Conservation (phyloP, 2,329 filamentous ascomycete species). For the Exophiala xenobiotica region DNA sequence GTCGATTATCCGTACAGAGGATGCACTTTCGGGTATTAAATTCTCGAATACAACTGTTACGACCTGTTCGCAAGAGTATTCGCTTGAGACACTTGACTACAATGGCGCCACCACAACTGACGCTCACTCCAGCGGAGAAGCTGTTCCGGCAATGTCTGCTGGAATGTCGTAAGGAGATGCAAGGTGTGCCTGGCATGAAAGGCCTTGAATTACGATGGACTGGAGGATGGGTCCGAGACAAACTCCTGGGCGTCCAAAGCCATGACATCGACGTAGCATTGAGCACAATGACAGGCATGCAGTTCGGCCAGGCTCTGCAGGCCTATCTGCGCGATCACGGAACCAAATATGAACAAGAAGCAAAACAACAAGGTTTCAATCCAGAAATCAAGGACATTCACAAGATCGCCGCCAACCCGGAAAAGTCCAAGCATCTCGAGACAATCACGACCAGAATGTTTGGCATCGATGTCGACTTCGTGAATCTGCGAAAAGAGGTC, state of each 20-base stretch:
- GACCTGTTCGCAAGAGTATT: background rate
- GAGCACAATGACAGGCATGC: slow-evolving; percentile 50
- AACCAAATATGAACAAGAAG: slow-evolving; percentile 47
- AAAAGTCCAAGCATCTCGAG: slow-evolving; percentile 95
- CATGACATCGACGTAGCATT: slow-evolving; percentile 52
- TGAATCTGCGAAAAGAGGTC: slow-evolving; percentile 89
- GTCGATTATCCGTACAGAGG: too few species aligned
- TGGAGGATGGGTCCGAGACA: slow-evolving; percentile 53
- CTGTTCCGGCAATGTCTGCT: slow-evolving; percentile 31
- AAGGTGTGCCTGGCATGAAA: slow-evolving; percentile 27
- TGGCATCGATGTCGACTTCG: slow-evolving; percentile 86
- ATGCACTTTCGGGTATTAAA: slow-evolving; percentile 6
- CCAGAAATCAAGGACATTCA: slow-evolving; percentile 66
- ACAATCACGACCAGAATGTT: slow-evolving; percentile 85
- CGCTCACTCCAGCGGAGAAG: slow-evolving; percentile 27
- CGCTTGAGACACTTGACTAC: background rate
- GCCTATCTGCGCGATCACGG: slow-evolving; percentile 42
- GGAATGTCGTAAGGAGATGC: slow-evolving; percentile 27
- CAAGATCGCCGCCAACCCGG: slow-evolving; percentile 87
- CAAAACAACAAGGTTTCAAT: slow-evolving; percentile 32
- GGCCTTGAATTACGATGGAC: slow-evolving; percentile 48
- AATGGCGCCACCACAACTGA: slow-evolving; percentile 18
- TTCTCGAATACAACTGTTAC: background rate
- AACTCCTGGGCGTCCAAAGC: slow-evolving; percentile 47
- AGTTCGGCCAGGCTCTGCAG: slow-evolving; percentile 47